These are phyloP conservation scores for Ochetophila trinervis DNA, from an alignment of 306 rosid genomes.

Conservation along the genomic window DNA sequence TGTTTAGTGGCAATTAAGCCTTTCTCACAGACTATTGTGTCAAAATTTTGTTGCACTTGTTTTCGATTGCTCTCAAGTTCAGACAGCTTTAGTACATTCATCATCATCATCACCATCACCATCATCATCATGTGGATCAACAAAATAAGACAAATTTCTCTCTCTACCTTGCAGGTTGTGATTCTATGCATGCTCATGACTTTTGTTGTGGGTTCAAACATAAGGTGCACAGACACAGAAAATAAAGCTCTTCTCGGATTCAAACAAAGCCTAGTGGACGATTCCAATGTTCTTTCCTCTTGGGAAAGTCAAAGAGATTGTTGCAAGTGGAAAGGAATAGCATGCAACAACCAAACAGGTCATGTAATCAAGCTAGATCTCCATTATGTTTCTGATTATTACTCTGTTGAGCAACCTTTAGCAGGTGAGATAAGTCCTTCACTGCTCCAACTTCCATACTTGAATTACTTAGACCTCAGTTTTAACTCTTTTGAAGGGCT, in stretches of 20 bases:
- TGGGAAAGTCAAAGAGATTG: conserved; percentile 22
- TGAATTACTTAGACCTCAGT: conserved; percentile 23
- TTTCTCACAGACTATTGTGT: too few relatives aligned
- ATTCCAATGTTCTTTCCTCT: conserved; percentile 1
- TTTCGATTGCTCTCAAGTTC: too few relatives aligned
- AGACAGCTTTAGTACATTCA: too few relatives aligned
- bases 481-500: conserved; percentile 2
- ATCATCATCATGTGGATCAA: too few relatives aligned
- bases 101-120: too few relatives aligned
- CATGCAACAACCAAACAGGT: conserved; percentile 14
- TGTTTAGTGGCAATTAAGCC: too few relatives aligned
- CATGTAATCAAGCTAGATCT: conserved; percentile 19
- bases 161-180: neutral
- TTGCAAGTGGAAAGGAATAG: conserved; percentile 25
- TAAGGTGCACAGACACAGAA: conserved; percentile 9
- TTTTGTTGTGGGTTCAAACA: conserved; percentile 1
- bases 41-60: too few relatives aligned
- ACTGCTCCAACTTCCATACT: conserved; percentile 13
- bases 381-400: neutral
- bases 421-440: conserved; percentile 23
- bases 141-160: too few relatives aligned
- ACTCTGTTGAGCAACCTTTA: neutral
- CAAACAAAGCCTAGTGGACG: conserved; percentile 10
- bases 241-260: conserved; percentile 20
- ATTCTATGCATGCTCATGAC: conserved; percentile 4